A percentile compares a stretch with the other conserved stretches of the same genome.
Evolutionary conservation across 164 flowering plant species (phyloP).

Genomic region (Akebia trifoliata): DNA sequence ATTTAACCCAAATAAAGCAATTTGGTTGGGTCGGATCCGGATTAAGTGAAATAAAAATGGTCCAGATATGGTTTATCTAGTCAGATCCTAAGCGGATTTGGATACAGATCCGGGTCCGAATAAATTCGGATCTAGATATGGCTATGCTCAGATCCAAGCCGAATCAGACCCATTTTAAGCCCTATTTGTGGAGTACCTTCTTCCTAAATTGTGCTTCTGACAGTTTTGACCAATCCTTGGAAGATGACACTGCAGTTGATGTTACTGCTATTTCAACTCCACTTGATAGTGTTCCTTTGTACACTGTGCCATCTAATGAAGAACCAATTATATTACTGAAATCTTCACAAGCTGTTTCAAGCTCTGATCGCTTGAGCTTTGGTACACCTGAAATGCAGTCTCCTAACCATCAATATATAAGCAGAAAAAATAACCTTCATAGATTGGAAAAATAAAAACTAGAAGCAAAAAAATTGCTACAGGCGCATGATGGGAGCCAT

Average conservation of each 20-base stretch:
- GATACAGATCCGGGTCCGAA: no score
- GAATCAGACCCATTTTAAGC: no score
- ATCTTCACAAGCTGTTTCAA: constrained; percentile 83
- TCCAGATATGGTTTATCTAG: no score
- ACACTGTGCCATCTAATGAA: constrained; percentile 46
- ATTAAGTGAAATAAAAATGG: no score
- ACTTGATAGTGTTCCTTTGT: constrained; percentile 79
- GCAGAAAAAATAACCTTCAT: neutral
- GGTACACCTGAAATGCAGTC: constrained; percentile 55
- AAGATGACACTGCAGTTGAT: constrained; percentile 32
- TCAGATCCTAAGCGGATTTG: no score
- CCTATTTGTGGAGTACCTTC: constrained; percentile 36
- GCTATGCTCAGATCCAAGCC: no score
- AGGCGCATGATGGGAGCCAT: no score
- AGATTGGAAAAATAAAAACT: no score
- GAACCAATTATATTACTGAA: constrained; percentile 77
- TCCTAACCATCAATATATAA: neutral
- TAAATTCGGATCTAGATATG: no score
- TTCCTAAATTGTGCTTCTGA: constrained; percentile 52
- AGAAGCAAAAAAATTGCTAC: no score
- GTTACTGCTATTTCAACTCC: constrained; percentile 82
- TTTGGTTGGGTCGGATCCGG: no score
- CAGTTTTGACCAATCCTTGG: constrained; percentile 52
- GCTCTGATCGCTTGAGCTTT: constrained; percentile 60
- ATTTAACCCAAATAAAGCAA: no score